Conservation (phyloP, 2,329 filamentous ascomycete species). For the Scedosporium dehoogii region DNA sequence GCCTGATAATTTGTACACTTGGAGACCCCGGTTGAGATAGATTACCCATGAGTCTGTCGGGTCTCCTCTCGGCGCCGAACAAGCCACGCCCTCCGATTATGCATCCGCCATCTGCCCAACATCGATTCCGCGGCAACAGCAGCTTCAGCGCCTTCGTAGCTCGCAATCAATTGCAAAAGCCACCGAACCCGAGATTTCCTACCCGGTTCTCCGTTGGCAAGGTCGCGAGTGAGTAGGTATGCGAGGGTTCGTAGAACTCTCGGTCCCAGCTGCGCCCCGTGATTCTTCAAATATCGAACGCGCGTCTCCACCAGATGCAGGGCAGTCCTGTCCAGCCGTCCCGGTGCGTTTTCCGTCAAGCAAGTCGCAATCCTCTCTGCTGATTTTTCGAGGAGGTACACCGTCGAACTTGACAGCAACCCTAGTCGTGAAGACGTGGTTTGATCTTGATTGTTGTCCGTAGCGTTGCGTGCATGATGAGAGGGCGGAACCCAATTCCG, state of each 20-base stretch:
- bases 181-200: slow-evolving; percentile 20
- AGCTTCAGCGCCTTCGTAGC: slow-evolving; percentile 12
- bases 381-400: slow-evolving; percentile 1
- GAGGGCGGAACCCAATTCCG: not conserved
- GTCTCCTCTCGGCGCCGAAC: not conserved
- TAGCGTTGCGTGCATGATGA: not conserved
- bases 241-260: slow-evolving; percentile 18
- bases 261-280: slow-evolving; percentile 15
- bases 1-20: too few species aligned
- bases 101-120: slow-evolving; percentile 16
- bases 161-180: slow-evolving; percentile 17
- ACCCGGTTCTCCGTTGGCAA: slow-evolving; percentile 22
- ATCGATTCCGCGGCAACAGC: slow-evolving; percentile 11
- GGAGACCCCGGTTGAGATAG: too few species aligned
- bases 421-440: not conserved
- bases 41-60: not conserved
- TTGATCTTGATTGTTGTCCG: too few species aligned
- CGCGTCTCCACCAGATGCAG: slow-evolving; percentile 21
- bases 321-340: not conserved
- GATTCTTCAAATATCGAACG: slow-evolving; percentile 14
- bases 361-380: not conserved
- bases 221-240: slow-evolving; percentile 20
- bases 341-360: not conserved
- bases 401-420: slow-evolving; percentile 5
- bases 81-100: not conserved